These are phyloP conservation scores for Candida tropicalis DNA, from an alignment of 1,139 yeast genomes.

Conservation along the genomic window DNA sequence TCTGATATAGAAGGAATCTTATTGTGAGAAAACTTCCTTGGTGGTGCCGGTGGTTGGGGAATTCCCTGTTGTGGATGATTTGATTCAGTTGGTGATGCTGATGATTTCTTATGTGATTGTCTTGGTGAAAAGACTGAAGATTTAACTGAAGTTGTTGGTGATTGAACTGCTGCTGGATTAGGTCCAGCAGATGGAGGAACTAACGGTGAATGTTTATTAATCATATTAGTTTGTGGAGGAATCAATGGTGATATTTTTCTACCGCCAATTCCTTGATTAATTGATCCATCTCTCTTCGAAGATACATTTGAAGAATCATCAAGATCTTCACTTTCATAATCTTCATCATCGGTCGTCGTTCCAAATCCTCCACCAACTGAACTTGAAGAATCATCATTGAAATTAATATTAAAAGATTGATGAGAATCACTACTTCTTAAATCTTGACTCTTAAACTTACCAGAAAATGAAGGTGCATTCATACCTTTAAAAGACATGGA, in stretches of 20 bases:
- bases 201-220: background rate
- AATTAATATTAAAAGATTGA: conserved; percentile 45
- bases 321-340: conserved; percentile 20
- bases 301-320: too few relatives aligned
- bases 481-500: conserved; percentile 72
- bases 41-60: conserved; percentile 16
- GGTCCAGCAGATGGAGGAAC: background rate
- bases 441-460: conserved; percentile 31
- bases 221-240: conserved; percentile 7
- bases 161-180: background rate
- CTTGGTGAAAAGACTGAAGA: conserved; percentile 6
- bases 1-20: conserved; percentile 28
- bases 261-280: conserved; percentile 5
- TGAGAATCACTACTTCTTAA: conserved; percentile 43
- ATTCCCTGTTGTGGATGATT: too few relatives aligned
- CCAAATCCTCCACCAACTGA: conserved; percentile 36
- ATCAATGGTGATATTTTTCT: conserved; percentile 6
- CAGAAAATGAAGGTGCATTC: conserved; percentile 56
- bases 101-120: conserved; percentile 2
- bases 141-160: background rate
- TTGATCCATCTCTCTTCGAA: too few relatives aligned
- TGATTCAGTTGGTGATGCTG: background rate
- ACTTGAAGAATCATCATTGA: conserved; percentile 32
- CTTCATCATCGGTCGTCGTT: conserved; percentile 32
- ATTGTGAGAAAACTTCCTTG: conserved; percentile 27